Evolutionary conservation across 371 early-diverging fungal genomes (phyloP), one percentile per base, ranked within the genome.

Genomic region (Capillidium heterosporum): DNA sequence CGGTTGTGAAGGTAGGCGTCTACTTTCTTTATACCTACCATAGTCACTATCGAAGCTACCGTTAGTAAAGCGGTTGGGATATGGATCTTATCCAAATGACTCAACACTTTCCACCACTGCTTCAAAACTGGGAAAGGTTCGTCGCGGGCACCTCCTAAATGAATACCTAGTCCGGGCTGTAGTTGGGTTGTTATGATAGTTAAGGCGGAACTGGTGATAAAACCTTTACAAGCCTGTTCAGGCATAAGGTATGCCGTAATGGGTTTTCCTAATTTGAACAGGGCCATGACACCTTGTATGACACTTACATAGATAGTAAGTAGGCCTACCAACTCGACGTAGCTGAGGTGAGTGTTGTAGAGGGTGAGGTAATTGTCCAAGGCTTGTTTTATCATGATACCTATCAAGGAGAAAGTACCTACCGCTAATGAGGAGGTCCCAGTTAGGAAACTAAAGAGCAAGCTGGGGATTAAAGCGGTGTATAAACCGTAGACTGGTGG

Each of bases 401-500:
- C 44, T 8, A 44, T 44, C 19, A 44, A 44, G 7, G 44, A 44
- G 23, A 44, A 44, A 19, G 44, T 44, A 19, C 44, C 44, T 19
- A 44, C 44, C 19, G 44, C 44, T 19, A 23, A 19, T 17, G 23
- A 15, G 8, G 44, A 44, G 19, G 88, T 94, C 17, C 94, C 94
- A 60, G 93, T 77, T 41, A 91, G 62, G n/a, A 80, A 35, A 35
- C 35, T 73, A 65, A 95, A 95, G n/a, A 88, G 72, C 23, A 91
- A 68, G 21, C 82, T 78, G 1, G 94, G 87, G 44, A 87, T 77
- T 7, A 82, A 80, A 46, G 83, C 78, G 0, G 89, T 79, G 59
- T 89, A 94, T 27, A 94, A 70, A 29, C 96, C 96, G 62, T 87
- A 77, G 11, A 87, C 75, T 2, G 92, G 89, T 1, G 84, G 84